Percentiles rank a stretch among this genome's conserved stretches.
Evolutionary conservation across 2,329 filamentous ascomycete species (phyloP).

Genomic region (Arthroderma sp.): DNA sequence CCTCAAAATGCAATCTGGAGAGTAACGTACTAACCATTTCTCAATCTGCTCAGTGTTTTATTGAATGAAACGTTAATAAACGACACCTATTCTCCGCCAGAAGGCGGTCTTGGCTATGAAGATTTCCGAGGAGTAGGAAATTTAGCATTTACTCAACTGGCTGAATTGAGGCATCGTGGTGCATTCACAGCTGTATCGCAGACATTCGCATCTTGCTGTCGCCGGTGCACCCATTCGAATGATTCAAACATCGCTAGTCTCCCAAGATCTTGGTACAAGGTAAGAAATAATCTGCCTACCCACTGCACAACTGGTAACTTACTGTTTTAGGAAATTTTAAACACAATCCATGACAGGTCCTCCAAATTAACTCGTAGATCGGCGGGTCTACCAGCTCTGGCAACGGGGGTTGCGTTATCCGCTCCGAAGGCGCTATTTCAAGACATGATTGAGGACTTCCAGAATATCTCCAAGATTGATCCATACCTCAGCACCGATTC

Average conservation of each 20-base stretch:
- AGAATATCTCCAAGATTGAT: conserved; percentile 24
- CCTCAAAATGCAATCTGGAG: conserved; percentile 2
- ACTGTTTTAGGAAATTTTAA: conserved; percentile 37
- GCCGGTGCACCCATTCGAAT: conserved; percentile 42
- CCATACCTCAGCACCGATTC: conserved; percentile 17
- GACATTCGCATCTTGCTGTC: conserved; percentile 75
- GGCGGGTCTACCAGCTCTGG: conserved; percentile 76
- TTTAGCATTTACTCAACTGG: conserved; percentile 68
- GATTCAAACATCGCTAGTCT: conserved; percentile 33
- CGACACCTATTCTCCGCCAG: conserved; percentile 34
- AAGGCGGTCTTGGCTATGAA: conserved; percentile 36
- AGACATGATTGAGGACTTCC: conserved; percentile 30
- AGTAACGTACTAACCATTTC: background rate
- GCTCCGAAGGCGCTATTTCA: conserved; percentile 38
- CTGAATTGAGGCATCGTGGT: conserved; percentile 73
- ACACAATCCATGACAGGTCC: conserved; percentile 59
- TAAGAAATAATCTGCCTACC: conserved; percentile 20
- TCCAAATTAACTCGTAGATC: conserved; percentile 77
- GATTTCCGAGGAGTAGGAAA: conserved; percentile 56
- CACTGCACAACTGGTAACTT: conserved; percentile 10
- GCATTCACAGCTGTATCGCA: conserved; percentile 87
- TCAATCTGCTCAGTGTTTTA: conserved; percentile 44
- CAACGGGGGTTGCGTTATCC: conserved; percentile 60
- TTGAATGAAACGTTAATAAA: conserved; percentile 50
- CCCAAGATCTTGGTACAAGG: conserved; percentile 58